These are phyloP conservation scores for Colletotrichum sansevieriae DNA, from an alignment of 2,329 filamentous ascomycete genomes.

Conservation along the genomic window DNA sequence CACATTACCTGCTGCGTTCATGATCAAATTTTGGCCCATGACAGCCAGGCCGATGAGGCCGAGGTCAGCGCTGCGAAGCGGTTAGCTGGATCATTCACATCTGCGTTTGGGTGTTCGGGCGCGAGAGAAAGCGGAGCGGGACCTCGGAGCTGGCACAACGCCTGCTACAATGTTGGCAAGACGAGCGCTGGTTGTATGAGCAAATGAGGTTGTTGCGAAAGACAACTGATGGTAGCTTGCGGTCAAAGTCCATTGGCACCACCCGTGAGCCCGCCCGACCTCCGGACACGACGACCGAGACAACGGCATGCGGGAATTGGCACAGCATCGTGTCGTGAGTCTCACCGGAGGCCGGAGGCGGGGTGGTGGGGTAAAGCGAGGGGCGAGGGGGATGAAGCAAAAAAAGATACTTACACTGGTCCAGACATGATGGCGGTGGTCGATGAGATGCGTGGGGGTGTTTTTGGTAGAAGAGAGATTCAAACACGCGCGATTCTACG, in stretches of 20 bases:
- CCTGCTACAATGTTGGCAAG: constrained; percentile 70
- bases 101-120: constrained; percentile 34
- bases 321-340: constrained; percentile 42
- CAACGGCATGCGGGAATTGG: constrained; percentile 52
- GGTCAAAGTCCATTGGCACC: constrained; percentile 21
- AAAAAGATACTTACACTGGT: constrained; percentile 71
- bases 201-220: constrained; percentile 17
- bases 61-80: constrained; percentile 81
- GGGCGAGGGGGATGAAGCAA: constrained; percentile 42
- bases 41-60: constrained; percentile 94
- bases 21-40: constrained; percentile 82
- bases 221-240: constrained; percentile 5
- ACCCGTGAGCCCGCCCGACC: constrained; percentile 17
- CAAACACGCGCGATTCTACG: constrained; percentile 27
- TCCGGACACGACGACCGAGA: constrained; percentile 21
- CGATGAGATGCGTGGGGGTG: constrained; percentile 26
- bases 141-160: constrained; percentile 53
- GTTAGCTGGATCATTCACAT: constrained; percentile 62
- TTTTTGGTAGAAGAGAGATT: constrained; percentile 34
- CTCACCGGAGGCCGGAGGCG: constrained; percentile 47
- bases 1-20: constrained; percentile 81
- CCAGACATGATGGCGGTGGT: constrained; percentile 69
- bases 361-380: constrained; percentile 56
- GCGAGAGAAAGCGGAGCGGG: constrained; percentile 48
- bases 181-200: constrained; percentile 70